Conservation (phyloP, 2,329 filamentous ascomycete species). For the Apiospora koreana region DNA sequence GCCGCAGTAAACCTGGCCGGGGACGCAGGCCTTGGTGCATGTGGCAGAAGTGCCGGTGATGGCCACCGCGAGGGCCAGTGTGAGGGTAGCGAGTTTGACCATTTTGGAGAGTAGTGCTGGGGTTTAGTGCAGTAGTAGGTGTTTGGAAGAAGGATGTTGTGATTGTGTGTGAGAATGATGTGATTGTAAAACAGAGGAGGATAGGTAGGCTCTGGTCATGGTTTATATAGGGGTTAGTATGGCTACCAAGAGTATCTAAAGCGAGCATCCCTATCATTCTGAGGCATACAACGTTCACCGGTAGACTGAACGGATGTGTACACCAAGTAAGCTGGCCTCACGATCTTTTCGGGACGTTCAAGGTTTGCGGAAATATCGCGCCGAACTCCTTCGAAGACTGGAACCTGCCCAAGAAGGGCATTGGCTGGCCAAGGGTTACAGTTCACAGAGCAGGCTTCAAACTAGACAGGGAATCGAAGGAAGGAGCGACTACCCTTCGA, state of each 20-base stretch:
- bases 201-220: neutral
- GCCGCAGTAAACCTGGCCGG: constrained; percentile 1
- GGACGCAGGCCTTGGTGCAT: constrained; percentile 6
- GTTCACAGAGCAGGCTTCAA: neutral
- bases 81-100: constrained; percentile 5
- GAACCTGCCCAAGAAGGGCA: neutral
- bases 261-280: neutral
- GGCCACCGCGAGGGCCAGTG: neutral
- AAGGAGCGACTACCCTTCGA: neutral
- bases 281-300: neutral
- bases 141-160: neutral
- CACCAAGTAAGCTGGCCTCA: neutral
- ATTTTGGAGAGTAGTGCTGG: neutral
- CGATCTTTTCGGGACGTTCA: neutral
- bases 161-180: neutral
- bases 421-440: neutral
- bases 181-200: neutral
- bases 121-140: neutral
- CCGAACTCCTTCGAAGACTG: neutral
- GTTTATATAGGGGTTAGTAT: neutral
- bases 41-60: neutral
- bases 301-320: neutral
- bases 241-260: neutral
- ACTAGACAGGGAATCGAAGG: neutral
- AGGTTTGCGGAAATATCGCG: neutral